Evolutionary conservation across 1,284 basidiomycete species (phyloP).

Genomic region (Microbotryum saponariae): DNA sequence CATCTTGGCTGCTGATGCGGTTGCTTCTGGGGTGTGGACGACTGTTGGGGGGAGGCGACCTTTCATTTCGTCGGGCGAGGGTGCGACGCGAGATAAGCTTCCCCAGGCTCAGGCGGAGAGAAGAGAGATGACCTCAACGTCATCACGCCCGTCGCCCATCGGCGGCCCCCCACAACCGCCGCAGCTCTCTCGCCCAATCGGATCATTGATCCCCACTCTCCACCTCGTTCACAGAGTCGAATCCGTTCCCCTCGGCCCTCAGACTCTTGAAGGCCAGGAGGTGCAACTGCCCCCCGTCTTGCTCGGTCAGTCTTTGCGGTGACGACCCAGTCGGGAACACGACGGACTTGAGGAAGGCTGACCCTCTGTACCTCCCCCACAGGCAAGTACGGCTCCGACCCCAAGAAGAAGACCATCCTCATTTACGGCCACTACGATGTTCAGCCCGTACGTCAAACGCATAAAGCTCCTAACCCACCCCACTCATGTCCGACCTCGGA

Average conservation of each 20-base stretch:
- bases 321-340: too few species aligned
- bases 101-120: neutral
- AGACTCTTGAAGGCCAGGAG: slow-evolving; percentile 71
- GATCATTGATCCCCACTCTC: neutral
- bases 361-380: too few species aligned
- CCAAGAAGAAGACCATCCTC: slow-evolving; percentile 46
- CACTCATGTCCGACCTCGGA: neutral
- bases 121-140: neutral
- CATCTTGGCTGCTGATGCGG: too few species aligned
- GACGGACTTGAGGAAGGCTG: too few species aligned
- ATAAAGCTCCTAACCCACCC: neutral
- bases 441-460: slow-evolving; percentile 39
- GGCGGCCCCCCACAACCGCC: neutral
- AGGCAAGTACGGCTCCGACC: slow-evolving; percentile 38
- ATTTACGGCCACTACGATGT: slow-evolving; percentile 50
- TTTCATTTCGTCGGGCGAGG: too few species aligned
- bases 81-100: too few species aligned
- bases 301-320: slow-evolving; percentile 49
- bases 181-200: neutral
- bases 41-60: neutral
- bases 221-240: slow-evolving; percentile 46
- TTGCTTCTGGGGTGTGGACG: neutral
- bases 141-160: neutral
- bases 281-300: slow-evolving; percentile 76
- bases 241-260: slow-evolving; percentile 68